These are phyloP conservation scores for Penicillium psychrofluorescens DNA, from an alignment of 495 filamentous ascomycete genomes.

Conservation along the genomic window DNA sequence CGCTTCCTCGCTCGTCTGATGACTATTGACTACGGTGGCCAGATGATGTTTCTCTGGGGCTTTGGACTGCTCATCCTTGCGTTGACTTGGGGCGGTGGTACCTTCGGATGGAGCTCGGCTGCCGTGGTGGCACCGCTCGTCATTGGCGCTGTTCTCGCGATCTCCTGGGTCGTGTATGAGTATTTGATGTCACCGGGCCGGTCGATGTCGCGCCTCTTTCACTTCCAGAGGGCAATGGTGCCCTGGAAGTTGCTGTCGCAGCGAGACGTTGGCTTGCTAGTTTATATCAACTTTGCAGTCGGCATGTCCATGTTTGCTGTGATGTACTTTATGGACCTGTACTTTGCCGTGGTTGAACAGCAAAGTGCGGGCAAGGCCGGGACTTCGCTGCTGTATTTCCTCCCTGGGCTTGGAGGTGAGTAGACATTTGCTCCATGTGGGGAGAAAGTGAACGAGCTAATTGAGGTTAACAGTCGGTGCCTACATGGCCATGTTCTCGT, in stretches of 20 bases:
- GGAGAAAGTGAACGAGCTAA: not conserved
- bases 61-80: constrained; percentile 51
- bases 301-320: constrained; percentile 43
- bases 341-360: constrained; percentile 47
- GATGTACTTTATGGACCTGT: constrained; percentile 56
- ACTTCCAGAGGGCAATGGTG: constrained; percentile 48
- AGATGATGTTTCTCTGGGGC: constrained; percentile 51
- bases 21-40: constrained; percentile 48
- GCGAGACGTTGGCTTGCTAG: constrained; percentile 44
- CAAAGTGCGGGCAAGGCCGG: constrained; percentile 41
- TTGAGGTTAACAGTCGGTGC: constrained; percentile 28
- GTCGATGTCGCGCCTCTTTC: constrained; percentile 31
- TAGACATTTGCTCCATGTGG: not conserved
- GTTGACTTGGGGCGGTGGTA: constrained; percentile 51
- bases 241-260: constrained; percentile 43
- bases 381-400: constrained; percentile 41
- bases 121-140: constrained; percentile 47
- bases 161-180: constrained; percentile 46
- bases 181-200: constrained; percentile 44
- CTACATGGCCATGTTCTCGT: constrained; percentile 46
- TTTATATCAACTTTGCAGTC: constrained; percentile 45
- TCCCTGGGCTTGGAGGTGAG: constrained; percentile 34
- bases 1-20: constrained; percentile 29
- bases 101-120: constrained; percentile 44
- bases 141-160: constrained; percentile 37